A percentile compares a stretch with the other conserved stretches of the same genome.
Evolutionary conservation across 2,329 filamentous ascomycete genomes (phyloP).

Genomic region (Aureobasidium sp.): DNA sequence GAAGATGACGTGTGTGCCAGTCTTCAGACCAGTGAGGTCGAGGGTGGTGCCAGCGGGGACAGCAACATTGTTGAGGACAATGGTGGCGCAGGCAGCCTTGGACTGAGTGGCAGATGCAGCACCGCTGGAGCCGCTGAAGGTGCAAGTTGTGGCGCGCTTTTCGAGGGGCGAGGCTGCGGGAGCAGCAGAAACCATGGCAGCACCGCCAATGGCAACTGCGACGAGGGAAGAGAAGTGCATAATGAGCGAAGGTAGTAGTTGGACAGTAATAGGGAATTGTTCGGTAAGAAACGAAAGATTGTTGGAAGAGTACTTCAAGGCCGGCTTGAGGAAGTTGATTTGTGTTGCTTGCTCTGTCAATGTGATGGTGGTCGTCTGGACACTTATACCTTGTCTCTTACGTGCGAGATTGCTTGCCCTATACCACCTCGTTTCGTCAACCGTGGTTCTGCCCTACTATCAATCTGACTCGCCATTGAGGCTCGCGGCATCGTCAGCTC

Average conservation of each 20-base stretch:
- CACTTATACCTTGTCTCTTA: constrained; percentile 2
- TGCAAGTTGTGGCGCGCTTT: constrained; percentile 16
- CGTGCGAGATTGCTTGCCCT: background rate
- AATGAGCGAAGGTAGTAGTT: constrained; percentile 2
- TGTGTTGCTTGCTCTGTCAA: background rate
- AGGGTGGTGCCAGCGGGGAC: constrained; percentile 34
- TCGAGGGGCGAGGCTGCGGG: constrained; percentile 9
- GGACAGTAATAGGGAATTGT: background rate
- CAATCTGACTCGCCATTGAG: background rate
- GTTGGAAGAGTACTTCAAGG: background rate
- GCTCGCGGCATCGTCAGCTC: background rate
- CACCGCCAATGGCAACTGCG: constrained; percentile 16
- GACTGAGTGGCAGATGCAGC: constrained; percentile 16
- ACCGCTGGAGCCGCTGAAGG: constrained; percentile 17
- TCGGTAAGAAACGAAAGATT: background rate
- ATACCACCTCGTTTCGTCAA: background rate
- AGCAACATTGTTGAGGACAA: constrained; percentile 32
- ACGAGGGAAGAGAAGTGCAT: constrained; percentile 17
- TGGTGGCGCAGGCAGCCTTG: constrained; percentile 28
- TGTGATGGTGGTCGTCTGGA: background rate
- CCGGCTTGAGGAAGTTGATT: constrained; percentile 1
- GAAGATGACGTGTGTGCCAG: constrained; percentile 47
- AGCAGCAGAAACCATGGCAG: constrained; percentile 10
- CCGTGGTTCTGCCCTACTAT: background rate
- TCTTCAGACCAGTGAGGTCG: constrained; percentile 30